Conservation (phyloP, 805 yeast species). For the Pichia phayaonensis region DNA sequence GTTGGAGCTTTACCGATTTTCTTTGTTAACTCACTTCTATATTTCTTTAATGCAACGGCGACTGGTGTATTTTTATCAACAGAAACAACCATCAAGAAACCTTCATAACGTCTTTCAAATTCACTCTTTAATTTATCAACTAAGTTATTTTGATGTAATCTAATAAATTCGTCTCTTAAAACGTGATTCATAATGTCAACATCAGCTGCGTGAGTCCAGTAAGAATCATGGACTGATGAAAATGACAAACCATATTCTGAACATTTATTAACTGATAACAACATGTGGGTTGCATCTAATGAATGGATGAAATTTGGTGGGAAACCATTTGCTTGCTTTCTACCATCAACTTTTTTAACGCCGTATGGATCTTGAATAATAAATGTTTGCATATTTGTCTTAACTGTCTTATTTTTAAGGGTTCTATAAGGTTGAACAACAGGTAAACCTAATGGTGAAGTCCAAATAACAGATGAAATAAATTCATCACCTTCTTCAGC, state of each 20-base stretch:
- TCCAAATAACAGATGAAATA: constrained; percentile 92
- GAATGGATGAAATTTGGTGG: constrained; percentile 96
- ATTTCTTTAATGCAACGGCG: constrained; percentile 41
- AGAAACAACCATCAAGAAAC: constrained; percentile 53
- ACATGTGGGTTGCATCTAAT: constrained; percentile 94
- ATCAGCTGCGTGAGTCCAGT: constrained; percentile 94
- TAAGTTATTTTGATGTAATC: constrained; percentile 66
- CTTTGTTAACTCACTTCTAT: constrained; percentile 41
- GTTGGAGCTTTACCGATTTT: constrained; percentile 50
- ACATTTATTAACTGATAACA: constrained; percentile 77
- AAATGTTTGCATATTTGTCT: constrained; percentile 85
- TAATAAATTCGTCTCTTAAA: constrained; percentile 73
- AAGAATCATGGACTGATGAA: constrained; percentile 96
- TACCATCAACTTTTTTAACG: constrained; percentile 70
- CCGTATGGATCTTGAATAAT: constrained; percentile 83
- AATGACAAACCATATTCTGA: constrained; percentile 57
- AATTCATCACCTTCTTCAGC: constrained; percentile 49
- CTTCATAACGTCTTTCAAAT: constrained; percentile 71
- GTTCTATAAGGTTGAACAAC: constrained; percentile 95
- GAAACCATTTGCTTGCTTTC: constrained; percentile 87
- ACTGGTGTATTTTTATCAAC: constrained; percentile 46
- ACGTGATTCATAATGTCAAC: constrained; percentile 61
- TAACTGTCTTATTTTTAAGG: constrained; percentile 52
- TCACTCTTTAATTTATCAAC: constrained; percentile 66
- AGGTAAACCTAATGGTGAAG: constrained; percentile 91